Percentiles rank a stretch among this genome's conserved stretches.
Conservation (phyloP, 805 yeast genomes). For the Nakazawaea ishiwadae region DNA sequence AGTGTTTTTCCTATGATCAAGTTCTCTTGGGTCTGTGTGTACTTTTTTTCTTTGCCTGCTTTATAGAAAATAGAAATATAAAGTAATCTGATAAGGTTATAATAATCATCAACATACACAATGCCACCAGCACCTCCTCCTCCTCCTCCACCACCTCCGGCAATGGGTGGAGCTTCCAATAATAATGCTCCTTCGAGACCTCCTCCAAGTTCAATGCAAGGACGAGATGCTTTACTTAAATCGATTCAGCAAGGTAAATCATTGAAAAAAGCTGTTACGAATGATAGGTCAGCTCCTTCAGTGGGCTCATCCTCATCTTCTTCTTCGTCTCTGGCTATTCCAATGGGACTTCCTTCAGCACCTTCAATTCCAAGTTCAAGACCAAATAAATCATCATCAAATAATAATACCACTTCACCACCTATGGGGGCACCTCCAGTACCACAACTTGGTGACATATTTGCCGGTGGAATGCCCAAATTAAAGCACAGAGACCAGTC, state of each 20-base stretch:
- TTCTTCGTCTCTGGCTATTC: constrained; percentile 12
- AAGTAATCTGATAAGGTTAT: too few relatives aligned
- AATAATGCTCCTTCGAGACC: constrained; percentile 28
- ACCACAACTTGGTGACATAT: constrained; percentile 60
- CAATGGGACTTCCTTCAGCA: constrained; percentile 20
- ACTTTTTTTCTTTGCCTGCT: background rate
- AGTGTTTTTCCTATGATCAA: background rate
- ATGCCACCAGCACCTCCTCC: constrained; percentile 50
- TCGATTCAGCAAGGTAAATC: constrained; percentile 72
- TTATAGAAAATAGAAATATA: too few relatives aligned
- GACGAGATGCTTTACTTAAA: constrained; percentile 60
- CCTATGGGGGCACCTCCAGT: constrained; percentile 27
- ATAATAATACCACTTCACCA: constrained; percentile 14
- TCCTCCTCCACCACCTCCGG: constrained; percentile 59
- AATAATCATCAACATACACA: too few relatives aligned
- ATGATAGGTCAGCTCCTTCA: constrained; percentile 61
- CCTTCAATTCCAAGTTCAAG: constrained; percentile 19
- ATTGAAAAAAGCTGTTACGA: constrained; percentile 59
- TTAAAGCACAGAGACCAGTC: constrained; percentile 43
- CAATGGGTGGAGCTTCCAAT: constrained; percentile 30
- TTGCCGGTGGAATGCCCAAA: constrained; percentile 80
- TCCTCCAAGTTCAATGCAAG: constrained; percentile 24
- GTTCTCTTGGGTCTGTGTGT: background rate
- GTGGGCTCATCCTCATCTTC: constrained; percentile 32
- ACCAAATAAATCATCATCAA: constrained; percentile 7